Base-by-base conservation (phyloP, 202 grass and related monocot genomes). In the Dendrocalamus latiflorus region DNA sequence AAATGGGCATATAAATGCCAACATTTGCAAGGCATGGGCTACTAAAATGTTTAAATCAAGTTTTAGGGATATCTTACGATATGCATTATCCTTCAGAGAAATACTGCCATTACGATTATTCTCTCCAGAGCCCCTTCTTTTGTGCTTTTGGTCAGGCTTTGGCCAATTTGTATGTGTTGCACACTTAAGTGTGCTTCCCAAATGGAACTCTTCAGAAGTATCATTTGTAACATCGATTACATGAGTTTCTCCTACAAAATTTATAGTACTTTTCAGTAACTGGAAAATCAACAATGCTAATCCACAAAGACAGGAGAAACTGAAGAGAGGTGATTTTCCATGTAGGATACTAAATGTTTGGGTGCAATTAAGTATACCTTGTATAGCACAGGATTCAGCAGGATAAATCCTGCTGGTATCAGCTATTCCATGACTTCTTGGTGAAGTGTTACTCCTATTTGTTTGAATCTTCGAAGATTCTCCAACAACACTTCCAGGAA, bases 241-340 rank as follows among this genome's bases (percentile, higher is more conserved):
- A 84, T 89, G 78, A 83, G 76, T 87, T 85, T 89, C 94, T 77
- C 90, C n/a, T n/a, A n/a, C n/a, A n/a, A n/a, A n/a, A n/a, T n/a
- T n/a, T n/a, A n/a, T n/a, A n/a, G n/a, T n/a, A n/a, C n/a, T n/a
- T 55, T 56, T 74, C 21, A 68, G 24, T 61, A 58, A 70, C 21
- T 20, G 73, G 22, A 68, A 87, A 45, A n/a, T 41, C 65, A 4
- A 36, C 44, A 58, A 68, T 56, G 65, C 38, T 8, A 65, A 84
- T 43, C 37, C 74, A 86, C 24, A 38, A 81, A 48, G 61, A 77
- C 2, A 17, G 54, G 36, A 48, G 10, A 54, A 22, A 68, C 13
- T 24, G 9, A 51, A 57, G 21, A 70, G 17, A 42, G 30, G 14
- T 70, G 36, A 39, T 38, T 28, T 81, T 61, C 25, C 33, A 57